Evolutionary conservation across 176 grass and related monocot species (phyloP), one percentile per base, ranked within the genome.

Genomic region (Alloteropsis semialata): DNA sequence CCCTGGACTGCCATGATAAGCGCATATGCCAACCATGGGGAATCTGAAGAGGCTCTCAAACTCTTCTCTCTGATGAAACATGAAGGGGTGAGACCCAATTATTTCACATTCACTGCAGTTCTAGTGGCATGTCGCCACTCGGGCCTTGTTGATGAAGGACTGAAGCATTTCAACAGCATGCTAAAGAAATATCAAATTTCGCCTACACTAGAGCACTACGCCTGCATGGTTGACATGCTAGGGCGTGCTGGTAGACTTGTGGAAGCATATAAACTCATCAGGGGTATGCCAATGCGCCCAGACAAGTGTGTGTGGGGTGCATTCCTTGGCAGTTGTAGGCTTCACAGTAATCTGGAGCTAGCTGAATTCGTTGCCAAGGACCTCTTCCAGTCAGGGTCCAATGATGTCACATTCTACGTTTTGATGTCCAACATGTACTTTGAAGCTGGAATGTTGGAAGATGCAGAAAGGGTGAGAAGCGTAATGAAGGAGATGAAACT

Each of bases 1-100:
- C 75, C 92, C 63, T 95, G 90, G 90, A 98, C 90, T 67, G 81
- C 95, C 82, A 91, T 95, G 81, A 93, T 98, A 38, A 71, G 83
- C 44, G 88, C 88, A 18, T 93, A 86, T 74, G 90, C 88, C n/a
- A 84, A 90, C 79, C 78, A 95, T 65, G 95, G 95, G 18, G 74
- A 88, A 22, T 75, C 92, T 9, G 65, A 84, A 39, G 87, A 91
- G 58, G 90, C 92, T 13, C 90, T 98, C 58, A 73, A 80, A 32
- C 71, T 98, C 3, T 98, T 95, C 76, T 82, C 21, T 10, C 17
- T 39, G 41, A 95, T 98, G 95, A 82, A 82, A 72, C 41, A 6
- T 27, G 64, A 84, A 79, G 88, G 82, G 10, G 50, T 90, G 3
- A 92, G 62, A 49, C 95, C 95, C 3, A 98, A 95, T 79, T 78